These are phyloP conservation scores for Chenopodium album DNA, from an alignment of 148 eudicot species.

Conservation along the genomic window DNA sequence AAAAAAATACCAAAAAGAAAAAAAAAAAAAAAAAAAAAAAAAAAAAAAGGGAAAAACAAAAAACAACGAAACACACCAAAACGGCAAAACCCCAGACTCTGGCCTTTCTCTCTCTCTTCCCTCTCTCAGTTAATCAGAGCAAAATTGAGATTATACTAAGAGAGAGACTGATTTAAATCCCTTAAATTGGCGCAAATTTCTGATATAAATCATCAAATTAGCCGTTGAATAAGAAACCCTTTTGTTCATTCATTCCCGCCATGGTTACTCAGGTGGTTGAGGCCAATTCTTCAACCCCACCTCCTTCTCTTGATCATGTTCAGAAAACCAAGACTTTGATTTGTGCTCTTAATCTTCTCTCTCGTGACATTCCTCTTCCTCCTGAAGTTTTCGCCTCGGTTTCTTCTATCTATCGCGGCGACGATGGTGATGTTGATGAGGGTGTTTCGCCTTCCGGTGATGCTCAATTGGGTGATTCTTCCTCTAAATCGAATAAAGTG, in stretches of 20 bases:
- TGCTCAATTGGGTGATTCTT: constrained; percentile 5
- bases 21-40: neutral
- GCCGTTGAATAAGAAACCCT: constrained; percentile 6
- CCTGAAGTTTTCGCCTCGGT: constrained; percentile 62
- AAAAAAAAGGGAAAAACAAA: neutral
- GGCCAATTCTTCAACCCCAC: constrained; percentile 1
- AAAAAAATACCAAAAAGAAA: neutral
- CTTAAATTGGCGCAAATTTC: constrained; percentile 5
- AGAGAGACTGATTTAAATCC: neutral
- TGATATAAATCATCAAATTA: neutral
- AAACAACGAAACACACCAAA: neutral
- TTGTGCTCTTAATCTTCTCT: constrained; percentile 85
- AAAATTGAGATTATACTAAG: neutral
- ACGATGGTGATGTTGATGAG: neutral
- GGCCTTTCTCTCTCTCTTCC: neutral
- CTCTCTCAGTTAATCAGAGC: constrained; percentile 6
- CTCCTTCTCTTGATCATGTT: constrained; percentile 26
- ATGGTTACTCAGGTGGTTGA: constrained; percentile 33
- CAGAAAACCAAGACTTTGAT: constrained; percentile 80
- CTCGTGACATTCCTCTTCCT: constrained; percentile 90
- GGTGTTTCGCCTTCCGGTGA: constrained; percentile 16
- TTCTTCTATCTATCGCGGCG: constrained; percentile 50
- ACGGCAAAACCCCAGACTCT: neutral
- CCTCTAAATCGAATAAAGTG: constrained; percentile 30
- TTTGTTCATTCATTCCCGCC: constrained; percentile 29